phyloP scores from a whole-genome alignment of 495 filamentous ascomycete species.

The Neurospora sp. region DNA sequence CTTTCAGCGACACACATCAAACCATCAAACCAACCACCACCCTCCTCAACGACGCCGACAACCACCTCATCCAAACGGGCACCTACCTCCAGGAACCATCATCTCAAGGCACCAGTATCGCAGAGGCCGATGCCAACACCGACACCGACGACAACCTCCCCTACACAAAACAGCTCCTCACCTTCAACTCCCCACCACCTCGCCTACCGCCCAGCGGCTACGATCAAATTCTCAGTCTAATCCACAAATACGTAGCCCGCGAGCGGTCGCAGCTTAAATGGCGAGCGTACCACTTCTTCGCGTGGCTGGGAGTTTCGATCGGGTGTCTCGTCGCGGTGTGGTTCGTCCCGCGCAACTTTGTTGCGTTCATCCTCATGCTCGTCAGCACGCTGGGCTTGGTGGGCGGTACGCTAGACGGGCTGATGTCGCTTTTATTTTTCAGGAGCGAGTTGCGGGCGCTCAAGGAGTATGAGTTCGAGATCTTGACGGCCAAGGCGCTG shows the following conservation, averaged over 20 bases:
- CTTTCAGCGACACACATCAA: not conserved
- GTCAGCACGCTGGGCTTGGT: constrained; percentile 65
- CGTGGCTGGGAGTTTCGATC: constrained; percentile 53
- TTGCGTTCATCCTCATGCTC: constrained; percentile 72
- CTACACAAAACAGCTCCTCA: constrained; percentile 19
- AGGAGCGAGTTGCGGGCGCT: constrained; percentile 71
- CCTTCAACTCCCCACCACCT: constrained; percentile 4
- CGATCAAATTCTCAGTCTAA: constrained; percentile 61
- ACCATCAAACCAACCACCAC: not conserved
- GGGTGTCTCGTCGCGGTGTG: constrained; percentile 72
- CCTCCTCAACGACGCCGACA: constrained; percentile 12
- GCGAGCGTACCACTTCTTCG: constrained; percentile 62
- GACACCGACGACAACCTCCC: constrained; percentile 16
- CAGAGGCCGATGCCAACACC: no score
- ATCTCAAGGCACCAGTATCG: constrained; percentile 7
- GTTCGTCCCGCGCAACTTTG: constrained; percentile 67
- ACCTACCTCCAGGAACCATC: constrained; percentile 25
- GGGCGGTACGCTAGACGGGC: constrained; percentile 68
- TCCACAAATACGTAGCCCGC: constrained; percentile 52
- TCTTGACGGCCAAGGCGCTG: constrained; percentile 52
- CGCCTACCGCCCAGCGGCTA: constrained; percentile 41
- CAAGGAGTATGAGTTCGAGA: constrained; percentile 94
- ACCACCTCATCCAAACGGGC: constrained; percentile 14
- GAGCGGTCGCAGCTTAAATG: constrained; percentile 59
- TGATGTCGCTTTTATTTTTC: constrained; percentile 82